Percentiles rank a stretch among this genome's conserved stretches.
phyloP scores from a whole-genome alignment of 192 early-diverging fungal genomes.

The Coemansia sp. region DNA sequence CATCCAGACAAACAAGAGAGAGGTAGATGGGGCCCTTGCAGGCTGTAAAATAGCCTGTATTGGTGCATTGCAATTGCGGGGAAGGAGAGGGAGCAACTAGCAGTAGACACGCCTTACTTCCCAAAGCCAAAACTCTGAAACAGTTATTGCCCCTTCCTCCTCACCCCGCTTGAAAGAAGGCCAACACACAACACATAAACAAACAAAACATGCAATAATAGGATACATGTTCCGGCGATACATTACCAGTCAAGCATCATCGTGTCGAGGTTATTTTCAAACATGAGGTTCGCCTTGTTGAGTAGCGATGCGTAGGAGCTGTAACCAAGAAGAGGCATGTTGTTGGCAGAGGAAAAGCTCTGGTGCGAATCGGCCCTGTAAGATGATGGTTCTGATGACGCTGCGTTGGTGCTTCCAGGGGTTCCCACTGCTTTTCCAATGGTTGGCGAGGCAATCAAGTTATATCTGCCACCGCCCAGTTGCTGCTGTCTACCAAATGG shows the following conservation, averaged over 20 bases:
- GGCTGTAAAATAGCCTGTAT: background rate
- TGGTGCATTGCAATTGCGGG: background rate
- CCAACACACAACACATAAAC: background rate
- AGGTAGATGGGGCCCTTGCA: no score
- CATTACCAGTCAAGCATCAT: constrained; percentile 66
- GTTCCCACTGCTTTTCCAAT: background rate
- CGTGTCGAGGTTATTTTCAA: constrained; percentile 66
- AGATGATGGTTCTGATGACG: constrained; percentile 1
- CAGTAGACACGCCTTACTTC: background rate
- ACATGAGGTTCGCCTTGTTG: constrained; percentile 73
- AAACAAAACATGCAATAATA: background rate
- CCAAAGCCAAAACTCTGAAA: no score
- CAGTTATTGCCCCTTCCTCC: no score
- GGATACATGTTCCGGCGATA: constrained; percentile 7
- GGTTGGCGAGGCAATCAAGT: background rate
- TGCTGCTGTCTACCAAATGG: constrained; percentile 3
- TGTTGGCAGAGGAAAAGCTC: constrained; percentile 17
- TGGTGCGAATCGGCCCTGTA: constrained; percentile 18
- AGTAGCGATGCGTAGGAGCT: constrained; percentile 63
- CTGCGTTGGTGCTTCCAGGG: background rate
- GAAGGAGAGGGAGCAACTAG: background rate
- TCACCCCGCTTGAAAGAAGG: no score
- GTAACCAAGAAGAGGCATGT: constrained; percentile 33
- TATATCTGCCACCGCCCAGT: background rate
- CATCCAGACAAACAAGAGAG: no score